These are phyloP conservation scores for Neonectria punicea DNA, from an alignment of 2,329 filamentous ascomycete genomes.

Conservation along the genomic window DNA sequence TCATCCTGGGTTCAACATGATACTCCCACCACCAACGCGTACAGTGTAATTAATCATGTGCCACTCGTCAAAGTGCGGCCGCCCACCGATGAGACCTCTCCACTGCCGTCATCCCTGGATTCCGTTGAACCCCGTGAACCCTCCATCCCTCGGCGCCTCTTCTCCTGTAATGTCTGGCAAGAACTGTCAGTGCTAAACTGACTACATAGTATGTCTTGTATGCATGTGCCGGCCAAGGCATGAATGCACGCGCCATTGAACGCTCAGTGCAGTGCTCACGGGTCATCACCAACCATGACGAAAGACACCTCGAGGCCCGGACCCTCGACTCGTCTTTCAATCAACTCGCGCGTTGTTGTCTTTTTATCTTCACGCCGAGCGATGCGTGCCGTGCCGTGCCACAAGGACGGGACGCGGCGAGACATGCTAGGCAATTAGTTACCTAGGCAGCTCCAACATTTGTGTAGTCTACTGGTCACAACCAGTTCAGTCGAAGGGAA, in stretches of 20 bases:
- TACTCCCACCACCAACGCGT: not conserved
- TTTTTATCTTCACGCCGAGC: not conserved
- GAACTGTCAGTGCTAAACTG: not conserved
- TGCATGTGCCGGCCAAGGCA: not conserved
- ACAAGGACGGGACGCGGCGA: not conserved
- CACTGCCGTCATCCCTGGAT: not conserved
- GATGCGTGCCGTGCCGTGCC: not conserved
- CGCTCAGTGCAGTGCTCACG: not conserved
- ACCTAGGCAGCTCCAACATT: not conserved
- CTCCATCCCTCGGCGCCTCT: not conserved
- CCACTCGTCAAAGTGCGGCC: not conserved
- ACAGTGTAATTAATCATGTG: too few species aligned
- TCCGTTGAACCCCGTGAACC: not conserved
- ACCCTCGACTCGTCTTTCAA: not conserved
- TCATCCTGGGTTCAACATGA: not conserved
- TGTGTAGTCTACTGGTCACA: not conserved
- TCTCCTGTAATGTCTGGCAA: conserved; percentile 4
- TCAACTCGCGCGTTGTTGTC: not conserved
- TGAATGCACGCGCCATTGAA: not conserved
- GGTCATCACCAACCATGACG: conserved; percentile 13
- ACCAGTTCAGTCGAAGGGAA: not conserved
- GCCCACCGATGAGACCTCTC: not conserved
- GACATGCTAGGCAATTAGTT: not conserved
- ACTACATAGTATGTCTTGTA: not conserved
- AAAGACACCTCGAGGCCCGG: not conserved